A percentile compares a stretch with the other conserved stretches of the same genome.
Conservation (phyloP, 2,329 filamentous ascomycete genomes). For the Diaporthe nobilis region DNA sequence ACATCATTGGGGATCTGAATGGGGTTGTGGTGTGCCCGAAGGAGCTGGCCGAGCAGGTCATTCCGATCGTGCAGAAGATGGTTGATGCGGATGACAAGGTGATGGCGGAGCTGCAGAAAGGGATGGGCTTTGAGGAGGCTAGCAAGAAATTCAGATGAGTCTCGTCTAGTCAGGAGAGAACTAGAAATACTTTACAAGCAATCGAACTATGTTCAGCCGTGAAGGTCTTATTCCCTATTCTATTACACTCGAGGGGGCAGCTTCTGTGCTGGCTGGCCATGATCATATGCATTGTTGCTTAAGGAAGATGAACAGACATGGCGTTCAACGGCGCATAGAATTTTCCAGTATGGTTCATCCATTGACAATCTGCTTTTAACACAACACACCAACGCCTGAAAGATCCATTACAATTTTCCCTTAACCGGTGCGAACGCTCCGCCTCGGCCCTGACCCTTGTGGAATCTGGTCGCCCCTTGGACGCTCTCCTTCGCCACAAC, state of each 20-base stretch:
- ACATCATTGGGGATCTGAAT: constrained; percentile 60
- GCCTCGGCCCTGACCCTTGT: constrained; percentile 17
- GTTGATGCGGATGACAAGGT: constrained; percentile 59
- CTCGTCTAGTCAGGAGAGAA: neutral
- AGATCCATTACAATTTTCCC: constrained; percentile 1
- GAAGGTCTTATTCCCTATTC: too few relatives aligned
- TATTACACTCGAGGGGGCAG: too few relatives aligned
- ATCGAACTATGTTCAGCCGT: neutral
- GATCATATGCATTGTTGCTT: neutral
- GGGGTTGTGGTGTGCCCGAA: constrained; percentile 60
- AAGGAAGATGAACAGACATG: neutral
- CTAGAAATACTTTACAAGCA: neutral
- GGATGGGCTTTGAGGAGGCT: constrained; percentile 60
- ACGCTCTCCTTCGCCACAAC: constrained; percentile 61
- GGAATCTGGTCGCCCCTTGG: constrained; percentile 22
- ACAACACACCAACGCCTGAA: neutral
- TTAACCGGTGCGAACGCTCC: constrained; percentile 6
- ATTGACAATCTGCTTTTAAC: neutral
- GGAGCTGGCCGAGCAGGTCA: constrained; percentile 54
- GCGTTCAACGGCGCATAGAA: too few relatives aligned
- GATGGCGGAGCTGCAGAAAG: constrained; percentile 56
- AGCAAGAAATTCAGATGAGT: constrained; percentile 56
- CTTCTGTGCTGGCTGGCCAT: neutral
- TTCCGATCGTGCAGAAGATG: constrained; percentile 58
- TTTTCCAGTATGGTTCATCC: too few relatives aligned